phyloP scores from a whole-genome alignment of 2,329 filamentous ascomycete species.

The Aaosphaeria pasadenensis region DNA sequence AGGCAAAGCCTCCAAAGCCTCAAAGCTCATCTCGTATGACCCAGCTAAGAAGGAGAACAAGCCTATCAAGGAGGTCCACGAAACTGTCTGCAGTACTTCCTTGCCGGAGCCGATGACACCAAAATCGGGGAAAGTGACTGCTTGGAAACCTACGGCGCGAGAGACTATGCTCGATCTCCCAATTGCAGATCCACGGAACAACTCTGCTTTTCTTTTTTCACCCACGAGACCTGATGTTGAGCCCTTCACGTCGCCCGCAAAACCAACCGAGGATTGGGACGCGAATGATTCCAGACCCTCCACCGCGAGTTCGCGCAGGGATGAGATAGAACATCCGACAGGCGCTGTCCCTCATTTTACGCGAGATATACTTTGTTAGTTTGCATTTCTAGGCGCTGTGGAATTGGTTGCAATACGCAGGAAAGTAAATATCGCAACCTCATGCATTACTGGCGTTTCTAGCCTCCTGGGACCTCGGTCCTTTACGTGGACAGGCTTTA shows the following conservation, averaged over 20 bases:
- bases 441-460: slow-evolving; percentile 1
- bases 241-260: slow-evolving; percentile 15
- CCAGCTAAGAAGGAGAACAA: not conserved
- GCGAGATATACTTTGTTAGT: slow-evolving; percentile 13
- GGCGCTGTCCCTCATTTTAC: slow-evolving; percentile 20
- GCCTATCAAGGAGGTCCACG: not conserved
- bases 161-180: not conserved
- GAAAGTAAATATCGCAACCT: not conserved
- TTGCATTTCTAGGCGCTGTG: slow-evolving; percentile 23
- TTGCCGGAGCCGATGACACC: not conserved
- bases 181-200: slow-evolving; percentile 27
- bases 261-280: slow-evolving; percentile 2
- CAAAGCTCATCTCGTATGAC: not conserved
- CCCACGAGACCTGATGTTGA: slow-evolving; percentile 18
- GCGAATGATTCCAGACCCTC: slow-evolving; percentile 23
- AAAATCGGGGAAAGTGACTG: not conserved
- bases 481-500: too few species aligned
- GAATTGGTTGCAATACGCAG: not conserved
- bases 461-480: too few species aligned
- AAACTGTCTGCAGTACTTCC: not conserved
- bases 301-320: slow-evolving; percentile 22
- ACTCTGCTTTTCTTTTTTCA: slow-evolving; percentile 10
- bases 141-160: not conserved
- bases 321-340: slow-evolving; percentile 18
- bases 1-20: not conserved